Evolutionary conservation across 2,329 filamentous ascomycete genomes (phyloP).

Genomic region (Calonectria hawksworthii): DNA sequence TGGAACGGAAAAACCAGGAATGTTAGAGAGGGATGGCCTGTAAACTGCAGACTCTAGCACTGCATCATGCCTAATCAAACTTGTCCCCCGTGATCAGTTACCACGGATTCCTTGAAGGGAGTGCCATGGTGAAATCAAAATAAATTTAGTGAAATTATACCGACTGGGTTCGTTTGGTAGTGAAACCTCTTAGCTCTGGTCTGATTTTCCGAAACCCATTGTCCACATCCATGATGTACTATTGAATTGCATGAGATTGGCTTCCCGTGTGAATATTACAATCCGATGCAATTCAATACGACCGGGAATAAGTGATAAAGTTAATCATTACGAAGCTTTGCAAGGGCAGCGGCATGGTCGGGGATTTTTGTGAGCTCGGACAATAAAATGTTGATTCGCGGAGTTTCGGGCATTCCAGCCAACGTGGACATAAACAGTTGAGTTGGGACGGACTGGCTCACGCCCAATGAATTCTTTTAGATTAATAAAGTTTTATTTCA

Average conservation of each 20-base stretch:
- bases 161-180: neutral
- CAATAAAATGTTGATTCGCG: neutral
- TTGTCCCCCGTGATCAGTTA: neutral
- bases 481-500: neutral
- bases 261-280: neutral
- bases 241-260: neutral
- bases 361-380: neutral
- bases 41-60: neutral
- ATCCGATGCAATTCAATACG: neutral
- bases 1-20: neutral
- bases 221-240: neutral
- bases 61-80: neutral
- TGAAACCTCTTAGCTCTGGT: neutral
- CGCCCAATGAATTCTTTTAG: neutral
- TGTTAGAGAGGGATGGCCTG: neutral
- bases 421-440: neutral
- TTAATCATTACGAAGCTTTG: neutral
- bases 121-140: neutral
- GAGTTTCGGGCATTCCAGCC: neutral
- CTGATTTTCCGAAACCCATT: neutral
- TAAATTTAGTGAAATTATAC: neutral
- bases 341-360: neutral
- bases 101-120: neutral
- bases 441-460: neutral
- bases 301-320: neutral